Evolutionary conservation across 2,329 filamentous ascomycete species (phyloP).

Genomic region (Stenocarpella maydis): DNA sequence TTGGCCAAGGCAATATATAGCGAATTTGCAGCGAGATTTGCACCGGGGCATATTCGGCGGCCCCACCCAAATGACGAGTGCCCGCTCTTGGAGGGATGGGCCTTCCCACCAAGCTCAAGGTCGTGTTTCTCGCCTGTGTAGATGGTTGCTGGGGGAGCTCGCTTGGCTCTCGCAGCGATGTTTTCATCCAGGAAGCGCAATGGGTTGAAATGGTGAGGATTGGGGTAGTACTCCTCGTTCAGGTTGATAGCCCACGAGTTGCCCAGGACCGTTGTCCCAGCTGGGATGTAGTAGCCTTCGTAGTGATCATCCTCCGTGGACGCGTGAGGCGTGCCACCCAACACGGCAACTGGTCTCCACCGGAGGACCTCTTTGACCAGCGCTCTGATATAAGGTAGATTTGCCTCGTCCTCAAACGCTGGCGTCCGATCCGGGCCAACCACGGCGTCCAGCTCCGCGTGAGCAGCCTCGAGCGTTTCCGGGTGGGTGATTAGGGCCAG

Average conservation of each 20-base stretch:
- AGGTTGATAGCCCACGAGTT: conserved; percentile 45
- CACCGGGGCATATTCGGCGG: conserved; percentile 46
- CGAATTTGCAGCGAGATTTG: conserved; percentile 37
- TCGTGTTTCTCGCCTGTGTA: neutral
- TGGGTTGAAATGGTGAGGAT: conserved; percentile 39
- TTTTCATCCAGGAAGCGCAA: conserved; percentile 36
- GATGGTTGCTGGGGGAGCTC: neutral
- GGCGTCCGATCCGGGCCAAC: conserved; percentile 45
- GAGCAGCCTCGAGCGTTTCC: conserved; percentile 50
- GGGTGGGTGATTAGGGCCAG: conserved; percentile 57
- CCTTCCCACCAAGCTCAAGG: conserved; percentile 23
- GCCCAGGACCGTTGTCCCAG: conserved; percentile 52
- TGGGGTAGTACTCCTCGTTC: conserved; percentile 37
- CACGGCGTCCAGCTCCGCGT: conserved; percentile 51
- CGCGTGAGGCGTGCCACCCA: conserved; percentile 56
- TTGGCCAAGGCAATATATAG: conserved; percentile 45
- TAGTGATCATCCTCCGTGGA: conserved; percentile 57
- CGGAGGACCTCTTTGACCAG: conserved; percentile 46
- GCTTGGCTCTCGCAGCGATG: conserved; percentile 31
- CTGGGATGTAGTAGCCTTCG: conserved; percentile 57
- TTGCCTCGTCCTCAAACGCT: conserved; percentile 42
- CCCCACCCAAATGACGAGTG: conserved; percentile 58
- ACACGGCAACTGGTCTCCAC: conserved; percentile 51
- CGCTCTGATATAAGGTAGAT: conserved; percentile 45
- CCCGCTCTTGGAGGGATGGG: conserved; percentile 40